Evolutionary conservation across 2,329 filamentous ascomycete genomes (phyloP).

Genomic region (Talaromyces sp.): DNA sequence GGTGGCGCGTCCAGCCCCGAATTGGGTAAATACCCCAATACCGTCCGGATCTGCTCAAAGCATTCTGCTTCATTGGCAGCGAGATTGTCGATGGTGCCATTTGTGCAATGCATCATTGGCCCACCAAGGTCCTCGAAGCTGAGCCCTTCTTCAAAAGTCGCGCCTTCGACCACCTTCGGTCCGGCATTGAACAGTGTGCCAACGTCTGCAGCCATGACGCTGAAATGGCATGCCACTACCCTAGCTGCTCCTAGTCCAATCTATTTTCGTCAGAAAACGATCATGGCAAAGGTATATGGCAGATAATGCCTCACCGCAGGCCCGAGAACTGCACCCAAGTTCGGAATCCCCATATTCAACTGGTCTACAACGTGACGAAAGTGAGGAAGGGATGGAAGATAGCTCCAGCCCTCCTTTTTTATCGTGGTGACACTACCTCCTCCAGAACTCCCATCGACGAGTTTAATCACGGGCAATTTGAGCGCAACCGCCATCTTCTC

Average conservation of each 20-base stretch:
- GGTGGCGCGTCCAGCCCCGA: slow-evolving; percentile 54
- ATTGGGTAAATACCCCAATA: slow-evolving; percentile 56
- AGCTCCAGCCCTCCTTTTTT: slow-evolving; percentile 51
- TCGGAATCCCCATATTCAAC: slow-evolving; percentile 59
- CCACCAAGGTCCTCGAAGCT: slow-evolving; percentile 57
- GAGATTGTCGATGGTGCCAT: slow-evolving; percentile 62
- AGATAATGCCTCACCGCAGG: slow-evolving; percentile 42
- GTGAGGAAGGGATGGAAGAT: slow-evolving; percentile 54
- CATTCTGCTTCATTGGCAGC: slow-evolving; percentile 57
- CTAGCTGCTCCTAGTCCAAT: slow-evolving; percentile 60
- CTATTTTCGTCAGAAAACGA: slow-evolving; percentile 14
- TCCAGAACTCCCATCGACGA: slow-evolving; percentile 60
- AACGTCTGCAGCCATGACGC: slow-evolving; percentile 60
- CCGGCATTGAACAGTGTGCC: slow-evolving; percentile 61
- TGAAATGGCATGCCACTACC: slow-evolving; percentile 59
- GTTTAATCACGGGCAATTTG: slow-evolving; percentile 57
- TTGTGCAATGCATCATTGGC: slow-evolving; percentile 57
- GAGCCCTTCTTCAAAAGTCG: slow-evolving; percentile 61
- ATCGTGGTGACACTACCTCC: slow-evolving; percentile 60
- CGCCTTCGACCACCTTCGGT: slow-evolving; percentile 57
- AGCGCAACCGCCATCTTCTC: slow-evolving; percentile 57
- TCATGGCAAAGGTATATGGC: not conserved
- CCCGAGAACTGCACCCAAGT: slow-evolving; percentile 58
- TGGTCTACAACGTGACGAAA: slow-evolving; percentile 53
- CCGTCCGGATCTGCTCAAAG: slow-evolving; percentile 55